phyloP scores from a whole-genome alignment of 129 eudicot species.

The Smallanthus sonchifolius region DNA sequence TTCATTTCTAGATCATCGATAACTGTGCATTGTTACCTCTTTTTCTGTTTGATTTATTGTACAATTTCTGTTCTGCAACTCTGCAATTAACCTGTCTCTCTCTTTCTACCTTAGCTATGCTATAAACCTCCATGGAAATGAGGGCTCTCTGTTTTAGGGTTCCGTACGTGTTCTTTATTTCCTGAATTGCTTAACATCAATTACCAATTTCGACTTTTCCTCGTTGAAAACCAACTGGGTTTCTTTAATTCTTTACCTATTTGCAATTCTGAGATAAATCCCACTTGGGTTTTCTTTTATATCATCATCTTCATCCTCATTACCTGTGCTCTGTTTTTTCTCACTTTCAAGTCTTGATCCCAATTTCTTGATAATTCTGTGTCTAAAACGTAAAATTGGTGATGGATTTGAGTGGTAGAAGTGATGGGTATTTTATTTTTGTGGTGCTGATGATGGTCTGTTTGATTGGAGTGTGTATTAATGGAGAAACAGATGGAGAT shows the following conservation, averaged over 20 bases:
- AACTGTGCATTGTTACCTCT: conserved; percentile 35
- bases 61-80: conserved; percentile 26
- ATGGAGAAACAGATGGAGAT: conserved; percentile 35
- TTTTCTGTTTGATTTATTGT: conserved; percentile 30
- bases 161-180: conserved; percentile 19
- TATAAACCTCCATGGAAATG: conserved; percentile 35
- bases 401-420: conserved; percentile 24
- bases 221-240: conserved; percentile 25
- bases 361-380: conserved; percentile 2
- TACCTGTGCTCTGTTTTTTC: conserved; percentile 21
- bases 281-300: conserved; percentile 15
- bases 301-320: conserved; percentile 15
- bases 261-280: conserved; percentile 17
- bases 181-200: conserved; percentile 4
- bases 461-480: conserved; percentile 20
- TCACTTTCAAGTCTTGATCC: conserved; percentile 8
- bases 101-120: conserved; percentile 44
- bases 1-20: conserved; percentile 30
- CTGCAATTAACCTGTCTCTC: conserved; percentile 25
- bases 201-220: conserved; percentile 29
- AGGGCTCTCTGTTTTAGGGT: conserved; percentile 18
- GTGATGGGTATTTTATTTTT: conserved; percentile 4
- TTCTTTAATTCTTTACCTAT: conserved; percentile 7
- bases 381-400: conserved; percentile 3
- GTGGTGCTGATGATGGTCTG: conserved; percentile 20